phyloP scores from a whole-genome alignment of 306 rosid species.

The Sechiopsis laciniata region DNA sequence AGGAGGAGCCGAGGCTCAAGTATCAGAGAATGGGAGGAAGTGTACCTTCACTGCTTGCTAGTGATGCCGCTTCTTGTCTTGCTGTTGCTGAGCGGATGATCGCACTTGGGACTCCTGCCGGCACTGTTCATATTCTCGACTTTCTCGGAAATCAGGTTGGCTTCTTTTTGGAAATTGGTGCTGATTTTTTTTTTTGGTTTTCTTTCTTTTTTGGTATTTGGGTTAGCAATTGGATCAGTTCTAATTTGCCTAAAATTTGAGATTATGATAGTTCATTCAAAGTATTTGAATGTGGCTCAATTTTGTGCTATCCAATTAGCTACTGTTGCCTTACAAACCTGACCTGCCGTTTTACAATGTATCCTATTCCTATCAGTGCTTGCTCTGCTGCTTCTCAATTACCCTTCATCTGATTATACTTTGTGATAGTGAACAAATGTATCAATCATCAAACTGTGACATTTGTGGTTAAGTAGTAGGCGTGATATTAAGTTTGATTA shows the following conservation, averaged over 20 bases:
- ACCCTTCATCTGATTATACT: background rate
- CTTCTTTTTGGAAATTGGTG: background rate
- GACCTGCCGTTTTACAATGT: background rate
- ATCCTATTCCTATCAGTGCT: conserved; percentile 1
- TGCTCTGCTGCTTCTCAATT: background rate
- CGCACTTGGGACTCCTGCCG: conserved; percentile 84
- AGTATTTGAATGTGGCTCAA: background rate
- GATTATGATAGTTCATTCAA: conserved; percentile 11
- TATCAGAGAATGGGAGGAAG: conserved; percentile 98
- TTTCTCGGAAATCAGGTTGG: conserved; percentile 95
- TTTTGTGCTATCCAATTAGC: background rate
- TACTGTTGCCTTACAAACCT: background rate
- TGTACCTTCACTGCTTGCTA: conserved; percentile 63
- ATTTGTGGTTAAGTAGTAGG: background rate
- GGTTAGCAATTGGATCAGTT: conserved; percentile 6
- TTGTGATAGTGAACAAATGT: background rate
- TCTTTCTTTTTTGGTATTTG: background rate
- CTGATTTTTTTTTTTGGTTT: background rate
- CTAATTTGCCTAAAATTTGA: background rate
- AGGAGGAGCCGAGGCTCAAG: conserved; percentile 95
- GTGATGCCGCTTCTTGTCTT: conserved; percentile 82
- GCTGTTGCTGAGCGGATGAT: conserved; percentile 95
- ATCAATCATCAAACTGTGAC: background rate
- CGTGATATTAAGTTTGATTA: background rate
- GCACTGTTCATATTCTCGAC: conserved; percentile 81